These are phyloP conservation scores for Pleurotus cornucopiae DNA, from an alignment of 768 basidiomycete genomes.

Conservation along the genomic window DNA sequence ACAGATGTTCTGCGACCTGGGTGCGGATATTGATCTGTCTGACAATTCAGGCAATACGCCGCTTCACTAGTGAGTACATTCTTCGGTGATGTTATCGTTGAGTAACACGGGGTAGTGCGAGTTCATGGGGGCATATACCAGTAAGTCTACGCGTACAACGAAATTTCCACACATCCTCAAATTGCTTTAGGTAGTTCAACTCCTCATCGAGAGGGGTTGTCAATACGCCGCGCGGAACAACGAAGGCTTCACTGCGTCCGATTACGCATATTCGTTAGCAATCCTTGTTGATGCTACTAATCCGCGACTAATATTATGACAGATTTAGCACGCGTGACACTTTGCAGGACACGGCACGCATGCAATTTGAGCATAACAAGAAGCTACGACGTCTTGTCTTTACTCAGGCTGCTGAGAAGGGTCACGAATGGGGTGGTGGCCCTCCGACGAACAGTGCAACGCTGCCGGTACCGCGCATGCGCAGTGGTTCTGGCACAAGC, in stretches of 20 bases:
- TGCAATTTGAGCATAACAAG: conserved; percentile 77
- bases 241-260: conserved; percentile 86
- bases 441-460: conserved; percentile 17
- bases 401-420: conserved; percentile 68
- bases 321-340: conserved; percentile 76
- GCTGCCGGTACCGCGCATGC: conserved; percentile 47
- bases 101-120: conserved; percentile 50
- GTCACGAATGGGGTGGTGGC: conserved; percentile 54
- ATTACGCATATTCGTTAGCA: conserved; percentile 86
- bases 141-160: conserved; percentile 35
- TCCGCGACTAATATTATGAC: conserved; percentile 5
- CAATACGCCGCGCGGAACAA: conserved; percentile 82
- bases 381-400: conserved; percentile 67
- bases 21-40: conserved; percentile 84
- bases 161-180: conserved; percentile 7
- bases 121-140: conserved; percentile 81
- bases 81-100: conserved; percentile 7
- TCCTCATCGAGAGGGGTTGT: conserved; percentile 87
- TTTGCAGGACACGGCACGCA: conserved; percentile 74
- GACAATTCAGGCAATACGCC: conserved; percentile 93
- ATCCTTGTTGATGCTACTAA: not conserved
- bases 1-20: conserved; percentile 88
- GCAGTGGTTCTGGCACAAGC: conserved; percentile 80
- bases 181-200: conserved; percentile 61
- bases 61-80: conserved; percentile 76